Conservation (phyloP, 106 monocot genomes). For the Gastrodia elata region DNA sequence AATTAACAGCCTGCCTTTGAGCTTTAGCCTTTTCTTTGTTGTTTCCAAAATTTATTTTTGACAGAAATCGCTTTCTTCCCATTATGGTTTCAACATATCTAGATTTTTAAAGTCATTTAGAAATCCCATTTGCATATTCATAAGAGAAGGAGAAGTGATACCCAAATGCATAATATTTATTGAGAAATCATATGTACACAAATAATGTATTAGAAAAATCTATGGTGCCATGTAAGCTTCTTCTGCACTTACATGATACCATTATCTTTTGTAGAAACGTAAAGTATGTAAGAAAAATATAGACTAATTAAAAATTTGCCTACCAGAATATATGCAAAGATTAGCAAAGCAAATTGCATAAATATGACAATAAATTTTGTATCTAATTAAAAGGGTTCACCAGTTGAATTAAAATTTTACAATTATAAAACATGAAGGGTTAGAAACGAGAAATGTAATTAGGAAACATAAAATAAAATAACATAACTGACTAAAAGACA, state of each 20-base stretch:
- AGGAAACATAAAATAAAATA: neutral
- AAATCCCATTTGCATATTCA: neutral
- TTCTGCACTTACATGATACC: neutral
- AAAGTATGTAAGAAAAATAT: neutral
- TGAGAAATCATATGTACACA: neutral
- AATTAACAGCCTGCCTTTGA: slow-evolving; percentile 97
- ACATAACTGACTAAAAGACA: neutral
- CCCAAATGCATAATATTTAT: neutral
- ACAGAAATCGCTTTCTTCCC: slow-evolving; percentile 80
- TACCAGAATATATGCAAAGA: neutral
- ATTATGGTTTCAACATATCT: slow-evolving; percentile 86
- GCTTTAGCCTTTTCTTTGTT: slow-evolving; percentile 87
- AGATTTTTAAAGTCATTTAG: neutral
- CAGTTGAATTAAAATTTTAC: neutral
- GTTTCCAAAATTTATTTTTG: slow-evolving; percentile 80
- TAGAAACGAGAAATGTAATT: neutral
- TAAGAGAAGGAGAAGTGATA: neutral
- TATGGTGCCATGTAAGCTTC: neutral
- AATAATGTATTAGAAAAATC: neutral
- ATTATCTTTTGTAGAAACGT: neutral
- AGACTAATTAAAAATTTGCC: neutral
- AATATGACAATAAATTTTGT: neutral
- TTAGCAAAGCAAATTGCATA: neutral
- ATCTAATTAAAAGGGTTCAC: neutral
- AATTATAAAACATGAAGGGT: neutral